These are phyloP conservation scores for Boletus subcaerulescens DNA, from an alignment of 768 basidiomycete genomes.

Conservation along the genomic window DNA sequence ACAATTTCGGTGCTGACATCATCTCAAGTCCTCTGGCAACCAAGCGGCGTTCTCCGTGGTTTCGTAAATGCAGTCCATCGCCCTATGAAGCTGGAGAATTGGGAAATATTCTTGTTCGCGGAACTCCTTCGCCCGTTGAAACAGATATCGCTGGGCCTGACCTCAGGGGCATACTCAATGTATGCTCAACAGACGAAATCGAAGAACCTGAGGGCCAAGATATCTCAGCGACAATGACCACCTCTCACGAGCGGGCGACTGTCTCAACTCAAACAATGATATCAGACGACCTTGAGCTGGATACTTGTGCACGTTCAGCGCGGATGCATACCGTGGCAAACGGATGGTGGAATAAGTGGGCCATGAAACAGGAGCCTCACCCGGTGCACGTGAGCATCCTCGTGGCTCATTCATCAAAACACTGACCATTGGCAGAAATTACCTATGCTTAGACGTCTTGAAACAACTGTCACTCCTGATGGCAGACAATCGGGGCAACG, in stretches of 20 bases:
- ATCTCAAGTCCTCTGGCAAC: constrained; percentile 31
- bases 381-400: constrained; percentile 18
- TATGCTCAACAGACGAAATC: constrained; percentile 45
- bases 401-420: constrained; percentile 7
- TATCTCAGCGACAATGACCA: constrained; percentile 30
- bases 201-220: constrained; percentile 32
- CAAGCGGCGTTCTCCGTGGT: constrained; percentile 17
- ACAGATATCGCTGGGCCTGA: constrained; percentile 37
- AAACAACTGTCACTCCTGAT: constrained; percentile 47
- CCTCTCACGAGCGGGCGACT: constrained; percentile 37
- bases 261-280: constrained; percentile 16
- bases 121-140: constrained; percentile 26
- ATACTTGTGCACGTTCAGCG: constrained; percentile 25
- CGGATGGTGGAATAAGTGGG: constrained; percentile 56
- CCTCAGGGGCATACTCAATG: constrained; percentile 42
- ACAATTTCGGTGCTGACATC: constrained; percentile 52
- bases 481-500: constrained; percentile 37
- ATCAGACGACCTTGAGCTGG: constrained; percentile 27
- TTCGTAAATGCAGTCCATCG: constrained; percentile 1
- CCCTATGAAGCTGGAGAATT: neutral
- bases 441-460: constrained; percentile 39
- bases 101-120: constrained; percentile 26
- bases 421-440: constrained; percentile 26
- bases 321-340: constrained; percentile 39
- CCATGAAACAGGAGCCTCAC: constrained; percentile 28